Conservation (phyloP, 176 grass and related monocot species). For the Dactylis glomerata region DNA sequence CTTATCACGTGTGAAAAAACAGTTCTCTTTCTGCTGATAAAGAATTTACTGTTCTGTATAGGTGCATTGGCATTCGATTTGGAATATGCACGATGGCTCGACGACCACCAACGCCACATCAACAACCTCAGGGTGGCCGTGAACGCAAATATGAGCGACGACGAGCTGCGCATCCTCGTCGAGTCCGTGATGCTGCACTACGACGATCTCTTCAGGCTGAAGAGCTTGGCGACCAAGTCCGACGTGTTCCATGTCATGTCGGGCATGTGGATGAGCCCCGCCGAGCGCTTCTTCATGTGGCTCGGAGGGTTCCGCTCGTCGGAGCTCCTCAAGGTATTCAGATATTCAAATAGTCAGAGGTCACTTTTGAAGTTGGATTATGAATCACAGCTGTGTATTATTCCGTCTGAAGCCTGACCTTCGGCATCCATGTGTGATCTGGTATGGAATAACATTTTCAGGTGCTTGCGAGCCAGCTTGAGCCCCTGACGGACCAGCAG, state of each 20-base stretch:
- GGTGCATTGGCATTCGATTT: slow-evolving; percentile 67
- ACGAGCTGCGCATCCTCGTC: slow-evolving; percentile 62
- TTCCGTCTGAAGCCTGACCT: neutral
- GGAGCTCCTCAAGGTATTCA: slow-evolving; percentile 64
- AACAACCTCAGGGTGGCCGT: slow-evolving; percentile 68
- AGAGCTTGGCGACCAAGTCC: slow-evolving; percentile 51
- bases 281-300: slow-evolving; percentile 98
- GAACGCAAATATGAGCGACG: slow-evolving; percentile 43
- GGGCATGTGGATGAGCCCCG: slow-evolving; percentile 88
- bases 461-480: slow-evolving; percentile 60
- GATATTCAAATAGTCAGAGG: too few relatives aligned
- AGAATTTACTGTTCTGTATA: neutral
- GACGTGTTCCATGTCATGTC: slow-evolving; percentile 92
- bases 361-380: neutral
- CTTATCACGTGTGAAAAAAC: neutral
- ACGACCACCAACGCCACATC: slow-evolving; percentile 77
- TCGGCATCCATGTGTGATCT: too few relatives aligned
- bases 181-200: slow-evolving; percentile 68
- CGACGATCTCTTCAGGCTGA: slow-evolving; percentile 71
- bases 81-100: slow-evolving; percentile 90
- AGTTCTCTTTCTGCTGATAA: neutral
- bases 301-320: slow-evolving; percentile 85
- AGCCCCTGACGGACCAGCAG: slow-evolving; percentile 77
- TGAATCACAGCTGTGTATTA: neutral
- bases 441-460: too few relatives aligned